phyloP scores from a whole-genome alignment of 2,329 filamentous ascomycete genomes.

The Phyllosticta citribraziliensis region DNA sequence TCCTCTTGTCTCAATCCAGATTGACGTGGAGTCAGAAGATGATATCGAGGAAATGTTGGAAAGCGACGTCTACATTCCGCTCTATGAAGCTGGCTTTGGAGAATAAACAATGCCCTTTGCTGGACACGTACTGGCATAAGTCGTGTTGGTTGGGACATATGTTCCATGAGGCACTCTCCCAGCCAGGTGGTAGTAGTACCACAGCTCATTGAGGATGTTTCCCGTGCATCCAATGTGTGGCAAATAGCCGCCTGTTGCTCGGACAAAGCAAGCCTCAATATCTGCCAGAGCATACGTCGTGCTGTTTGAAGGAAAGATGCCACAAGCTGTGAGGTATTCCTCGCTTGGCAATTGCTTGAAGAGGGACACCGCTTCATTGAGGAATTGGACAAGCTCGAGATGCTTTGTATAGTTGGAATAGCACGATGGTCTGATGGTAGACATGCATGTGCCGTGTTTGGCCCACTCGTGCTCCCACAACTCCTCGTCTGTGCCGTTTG shows the following conservation, averaged over 20 bases:
- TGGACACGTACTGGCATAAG: constrained; percentile 43
- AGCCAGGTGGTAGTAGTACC: constrained; percentile 55
- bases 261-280: constrained; percentile 49
- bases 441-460: constrained; percentile 66
- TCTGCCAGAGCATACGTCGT: constrained; percentile 49
- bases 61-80: neutral
- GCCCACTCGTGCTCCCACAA: constrained; percentile 65
- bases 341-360: constrained; percentile 60
- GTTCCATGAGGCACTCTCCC: constrained; percentile 50
- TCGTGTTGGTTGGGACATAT: constrained; percentile 48
- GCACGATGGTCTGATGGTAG: constrained; percentile 55
- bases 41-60: neutral
- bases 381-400: constrained; percentile 60
- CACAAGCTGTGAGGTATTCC: constrained; percentile 50
- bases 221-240: constrained; percentile 51
- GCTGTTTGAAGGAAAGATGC: constrained; percentile 44
- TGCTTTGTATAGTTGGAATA: constrained; percentile 48
- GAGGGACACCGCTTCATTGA: constrained; percentile 53
- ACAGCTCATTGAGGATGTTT: constrained; percentile 43
- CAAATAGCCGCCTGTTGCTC: constrained; percentile 39
- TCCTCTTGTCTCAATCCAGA: too few species aligned
- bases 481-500: constrained; percentile 37
- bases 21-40: neutral
- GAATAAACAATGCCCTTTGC: constrained; percentile 53
- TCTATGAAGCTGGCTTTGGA: constrained; percentile 38